These are phyloP conservation scores for Sporobolus alterniflorus DNA, from an alignment of 202 grass and related monocot species.

Conservation along the genomic window DNA sequence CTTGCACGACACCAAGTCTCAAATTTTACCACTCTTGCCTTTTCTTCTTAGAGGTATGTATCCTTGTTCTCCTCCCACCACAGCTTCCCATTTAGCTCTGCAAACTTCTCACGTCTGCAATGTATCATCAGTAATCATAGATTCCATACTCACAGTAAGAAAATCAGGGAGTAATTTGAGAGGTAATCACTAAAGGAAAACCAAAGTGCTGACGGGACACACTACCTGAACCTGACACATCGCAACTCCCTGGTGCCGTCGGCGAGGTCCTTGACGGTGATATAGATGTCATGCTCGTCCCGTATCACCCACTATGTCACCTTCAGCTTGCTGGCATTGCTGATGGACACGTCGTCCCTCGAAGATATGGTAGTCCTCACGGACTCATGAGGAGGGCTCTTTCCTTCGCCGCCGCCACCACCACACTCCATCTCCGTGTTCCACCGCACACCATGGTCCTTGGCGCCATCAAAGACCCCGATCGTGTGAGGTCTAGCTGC, in stretches of 20 bases:
- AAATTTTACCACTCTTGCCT: neutral
- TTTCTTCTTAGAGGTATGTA: conserved; percentile 53
- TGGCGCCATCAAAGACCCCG: conserved; percentile 93
- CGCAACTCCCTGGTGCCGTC: conserved; percentile 74
- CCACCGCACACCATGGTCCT: conserved; percentile 85
- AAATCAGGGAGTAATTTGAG: neutral
- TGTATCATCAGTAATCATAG: neutral
- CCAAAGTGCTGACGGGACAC: no score
- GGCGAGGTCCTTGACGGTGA: conserved; percentile 74
- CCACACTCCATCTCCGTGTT: no score
- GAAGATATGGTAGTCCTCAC: conserved; percentile 62
- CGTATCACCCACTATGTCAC: conserved; percentile 68
- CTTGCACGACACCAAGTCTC: conserved; percentile 13
- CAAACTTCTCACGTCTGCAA: conserved; percentile 79
- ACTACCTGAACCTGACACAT: conserved; percentile 78
- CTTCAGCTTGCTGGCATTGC: conserved; percentile 76
- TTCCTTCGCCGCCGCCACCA: conserved; percentile 14
- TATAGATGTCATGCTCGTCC: conserved; percentile 76
- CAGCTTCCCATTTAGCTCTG: conserved; percentile 74
- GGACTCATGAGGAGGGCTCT: conserved; percentile 50
- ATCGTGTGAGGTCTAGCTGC: conserved; percentile 52
- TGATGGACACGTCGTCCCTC: conserved; percentile 72
- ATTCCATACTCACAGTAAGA: neutral
- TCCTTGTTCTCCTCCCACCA: conserved; percentile 96
- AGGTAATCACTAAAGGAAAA: neutral